Evolutionary conservation across 768 basidiomycete species (phyloP).

Genomic region (Termitomyces sp.): DNA sequence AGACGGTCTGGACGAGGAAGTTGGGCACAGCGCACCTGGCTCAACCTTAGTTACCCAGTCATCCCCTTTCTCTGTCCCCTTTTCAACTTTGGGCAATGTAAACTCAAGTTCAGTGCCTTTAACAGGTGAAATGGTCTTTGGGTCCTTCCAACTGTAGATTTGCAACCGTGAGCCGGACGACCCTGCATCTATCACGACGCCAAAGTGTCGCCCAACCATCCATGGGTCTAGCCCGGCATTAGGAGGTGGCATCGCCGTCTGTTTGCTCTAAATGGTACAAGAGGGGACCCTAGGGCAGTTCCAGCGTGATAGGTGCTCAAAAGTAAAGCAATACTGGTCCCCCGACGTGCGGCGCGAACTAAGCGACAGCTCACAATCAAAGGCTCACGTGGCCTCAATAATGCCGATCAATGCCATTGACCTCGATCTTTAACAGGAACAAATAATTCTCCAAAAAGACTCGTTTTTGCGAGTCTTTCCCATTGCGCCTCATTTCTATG

Average conservation of each 20-base stretch:
- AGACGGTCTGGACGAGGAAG: not conserved
- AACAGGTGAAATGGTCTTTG: constrained; percentile 47
- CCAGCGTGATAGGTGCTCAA: not conserved
- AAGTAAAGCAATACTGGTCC: not conserved
- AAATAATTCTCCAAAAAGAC: not conserved
- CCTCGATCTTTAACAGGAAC: not conserved
- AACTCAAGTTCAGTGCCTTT: constrained; percentile 50
- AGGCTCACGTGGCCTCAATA: not conserved
- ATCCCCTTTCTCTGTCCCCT: constrained; percentile 77
- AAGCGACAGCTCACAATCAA: not conserved
- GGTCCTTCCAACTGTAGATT: constrained; percentile 96
- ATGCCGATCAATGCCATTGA: not conserved
- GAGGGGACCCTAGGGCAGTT: not conserved
- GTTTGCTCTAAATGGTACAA: not conserved
- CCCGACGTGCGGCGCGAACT: not conserved
- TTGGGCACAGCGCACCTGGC: constrained; percentile 63
- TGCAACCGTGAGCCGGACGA: constrained; percentile 95
- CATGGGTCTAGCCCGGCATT: constrained; percentile 60
- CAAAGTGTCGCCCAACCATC: constrained; percentile 80
- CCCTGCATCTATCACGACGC: constrained; percentile 96
- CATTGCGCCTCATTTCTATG: no score
- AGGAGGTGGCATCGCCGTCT: constrained; percentile 65
- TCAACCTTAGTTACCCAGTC: constrained; percentile 91
- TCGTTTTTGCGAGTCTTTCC: no score
- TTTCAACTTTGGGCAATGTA: constrained; percentile 82